Evolutionary conservation across 1,139 yeast species (phyloP).

Genomic region (Sugiyamaella novakii): DNA sequence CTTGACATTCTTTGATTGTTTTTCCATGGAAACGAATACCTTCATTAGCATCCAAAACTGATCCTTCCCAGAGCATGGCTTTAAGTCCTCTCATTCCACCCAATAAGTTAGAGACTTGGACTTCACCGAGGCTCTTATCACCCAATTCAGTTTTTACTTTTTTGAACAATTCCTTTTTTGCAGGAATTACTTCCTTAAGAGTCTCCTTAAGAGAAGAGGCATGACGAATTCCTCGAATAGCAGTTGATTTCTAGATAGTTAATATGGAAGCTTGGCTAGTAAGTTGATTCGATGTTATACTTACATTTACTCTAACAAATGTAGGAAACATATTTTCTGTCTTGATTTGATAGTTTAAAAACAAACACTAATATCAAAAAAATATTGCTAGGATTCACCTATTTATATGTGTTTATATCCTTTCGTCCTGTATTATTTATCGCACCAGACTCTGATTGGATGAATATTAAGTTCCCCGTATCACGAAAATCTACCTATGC

Average conservation of each 20-base stretch:
- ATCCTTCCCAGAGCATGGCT: conserved; percentile 57
- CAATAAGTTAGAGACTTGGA: conserved; percentile 49
- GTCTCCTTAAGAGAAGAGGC: conserved; percentile 43
- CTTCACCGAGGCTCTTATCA: conserved; percentile 45
- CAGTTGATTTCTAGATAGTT: conserved; percentile 5
- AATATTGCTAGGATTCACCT: too few relatives aligned
- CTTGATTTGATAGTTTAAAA: too few relatives aligned
- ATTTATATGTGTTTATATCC: too few relatives aligned
- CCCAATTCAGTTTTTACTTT: conserved; percentile 45
- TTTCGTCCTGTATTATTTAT: too few relatives aligned
- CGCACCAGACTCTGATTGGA: too few relatives aligned
- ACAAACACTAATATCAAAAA: too few relatives aligned
- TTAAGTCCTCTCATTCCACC: conserved; percentile 62
- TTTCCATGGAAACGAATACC: conserved; percentile 60
- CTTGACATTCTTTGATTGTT: conserved; percentile 56
- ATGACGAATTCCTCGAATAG: conserved; percentile 30
- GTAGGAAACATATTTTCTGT: conserved; percentile 3
- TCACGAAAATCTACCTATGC: too few relatives aligned
- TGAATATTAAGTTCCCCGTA: too few relatives aligned
- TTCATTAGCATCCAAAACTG: conserved; percentile 53
- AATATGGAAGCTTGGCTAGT: too few relatives aligned
- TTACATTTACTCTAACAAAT: conserved; percentile 1
- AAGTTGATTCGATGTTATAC: too few relatives aligned
- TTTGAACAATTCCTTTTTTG: conserved; percentile 44
- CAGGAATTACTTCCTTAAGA: conserved; percentile 47